Conservation (phyloP, 139 green algal species). For the Picochlorum sp. region DNA sequence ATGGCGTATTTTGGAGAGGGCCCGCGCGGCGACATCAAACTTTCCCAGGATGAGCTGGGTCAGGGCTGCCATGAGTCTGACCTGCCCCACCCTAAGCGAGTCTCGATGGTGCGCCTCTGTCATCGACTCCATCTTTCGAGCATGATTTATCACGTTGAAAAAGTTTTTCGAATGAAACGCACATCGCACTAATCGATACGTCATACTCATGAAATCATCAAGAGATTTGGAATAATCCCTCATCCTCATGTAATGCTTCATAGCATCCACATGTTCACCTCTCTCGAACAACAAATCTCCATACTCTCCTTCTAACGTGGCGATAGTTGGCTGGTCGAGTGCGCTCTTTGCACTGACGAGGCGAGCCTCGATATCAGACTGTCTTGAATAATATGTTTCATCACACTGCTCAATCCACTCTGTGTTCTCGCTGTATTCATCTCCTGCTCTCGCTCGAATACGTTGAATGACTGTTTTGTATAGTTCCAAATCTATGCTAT, state of each 20-base stretch:
- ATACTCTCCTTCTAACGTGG: not conserved
- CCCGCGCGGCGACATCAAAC: no score
- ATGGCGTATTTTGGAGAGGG: no score
- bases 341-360: not conserved
- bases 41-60: no score
- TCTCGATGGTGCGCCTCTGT: no score
- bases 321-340: not conserved
- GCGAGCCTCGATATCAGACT: not conserved
- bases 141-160: not conserved
- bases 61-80: no score
- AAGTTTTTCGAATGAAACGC: not conserved
- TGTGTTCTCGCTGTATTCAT: not conserved
- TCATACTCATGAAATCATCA: not conserved
- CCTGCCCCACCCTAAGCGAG: no score
- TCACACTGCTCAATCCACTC: not conserved
- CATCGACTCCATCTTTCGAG: conserved; percentile 5
- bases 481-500: not conserved
- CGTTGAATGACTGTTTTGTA: not conserved
- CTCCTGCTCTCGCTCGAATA: not conserved
- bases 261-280: not conserved
- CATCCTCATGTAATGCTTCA: not conserved
- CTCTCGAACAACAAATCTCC: not conserved
- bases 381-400: not conserved
- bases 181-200: not conserved
- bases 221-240: not conserved